Conservation (phyloP, 1,284 basidiomycete genomes). For the Sparassis latifolia region DNA sequence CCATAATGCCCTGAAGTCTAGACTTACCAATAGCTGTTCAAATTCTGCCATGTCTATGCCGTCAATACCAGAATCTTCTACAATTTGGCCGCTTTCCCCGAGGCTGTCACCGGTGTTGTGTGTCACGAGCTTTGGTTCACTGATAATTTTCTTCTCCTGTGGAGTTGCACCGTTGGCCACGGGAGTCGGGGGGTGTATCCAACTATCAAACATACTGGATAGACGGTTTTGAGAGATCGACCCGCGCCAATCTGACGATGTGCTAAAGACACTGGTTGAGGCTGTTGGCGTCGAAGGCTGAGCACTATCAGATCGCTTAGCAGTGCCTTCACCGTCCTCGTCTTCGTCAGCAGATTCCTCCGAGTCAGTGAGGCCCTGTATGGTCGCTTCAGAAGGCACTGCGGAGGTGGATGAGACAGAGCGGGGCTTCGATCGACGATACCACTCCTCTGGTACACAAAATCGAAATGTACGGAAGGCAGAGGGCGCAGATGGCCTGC, state of each 20-base stretch:
- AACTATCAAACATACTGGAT: slow-evolving; percentile 58
- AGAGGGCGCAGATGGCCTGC: slow-evolving; percentile 14
- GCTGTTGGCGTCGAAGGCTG: slow-evolving; percentile 5
- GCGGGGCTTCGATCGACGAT: slow-evolving; percentile 57
- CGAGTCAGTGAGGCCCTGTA: slow-evolving; percentile 42
- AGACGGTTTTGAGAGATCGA: slow-evolving; percentile 53
- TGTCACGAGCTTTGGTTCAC: slow-evolving; percentile 56
- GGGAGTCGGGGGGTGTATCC: slow-evolving; percentile 41
- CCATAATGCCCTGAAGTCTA: neutral
- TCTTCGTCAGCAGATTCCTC: slow-evolving; percentile 47
- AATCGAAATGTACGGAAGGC: slow-evolving; percentile 44
- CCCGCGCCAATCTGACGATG: slow-evolving; percentile 36
- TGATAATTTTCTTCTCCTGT: slow-evolving; percentile 51
- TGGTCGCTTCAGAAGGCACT: slow-evolving; percentile 45
- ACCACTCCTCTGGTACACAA: slow-evolving; percentile 77
- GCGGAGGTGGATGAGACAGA: slow-evolving; percentile 37
- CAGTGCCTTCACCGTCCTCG: slow-evolving; percentile 52
- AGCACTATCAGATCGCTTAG: slow-evolving; percentile 39
- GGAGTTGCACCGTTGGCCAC: slow-evolving; percentile 27
- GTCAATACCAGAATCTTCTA: slow-evolving; percentile 18
- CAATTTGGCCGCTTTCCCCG: slow-evolving; percentile 5
- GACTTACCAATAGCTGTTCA: slow-evolving; percentile 59
- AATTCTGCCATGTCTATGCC: slow-evolving; percentile 47
- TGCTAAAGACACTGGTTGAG: slow-evolving; percentile 11
- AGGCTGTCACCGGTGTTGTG: slow-evolving; percentile 29